Evolutionary conservation across 2,329 filamentous ascomycete species (phyloP).

Genomic region (Epichloe brachyelytri): DNA sequence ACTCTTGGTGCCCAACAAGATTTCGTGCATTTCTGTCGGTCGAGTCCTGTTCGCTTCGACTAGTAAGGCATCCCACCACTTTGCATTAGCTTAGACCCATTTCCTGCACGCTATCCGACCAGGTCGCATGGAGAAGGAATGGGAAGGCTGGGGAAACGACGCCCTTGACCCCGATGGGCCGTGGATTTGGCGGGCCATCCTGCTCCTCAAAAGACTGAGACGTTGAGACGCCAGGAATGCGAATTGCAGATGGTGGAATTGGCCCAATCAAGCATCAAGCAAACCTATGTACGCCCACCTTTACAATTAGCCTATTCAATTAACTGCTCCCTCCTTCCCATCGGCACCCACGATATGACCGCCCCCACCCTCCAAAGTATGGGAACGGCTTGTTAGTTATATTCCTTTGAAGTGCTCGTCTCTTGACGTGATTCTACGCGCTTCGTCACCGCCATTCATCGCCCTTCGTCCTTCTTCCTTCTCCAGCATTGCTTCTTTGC

Average conservation of each 20-base stretch:
- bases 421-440: not conserved
- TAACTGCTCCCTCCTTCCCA: not conserved
- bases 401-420: not conserved
- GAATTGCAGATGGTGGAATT: not conserved
- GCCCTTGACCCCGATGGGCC: too few relatives aligned
- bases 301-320: not conserved
- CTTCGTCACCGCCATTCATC: not conserved
- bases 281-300: not conserved
- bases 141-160: too few relatives aligned
- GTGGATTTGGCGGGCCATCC: not conserved
- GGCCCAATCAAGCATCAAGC: not conserved
- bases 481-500: not conserved
- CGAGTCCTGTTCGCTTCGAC: not conserved
- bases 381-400: not conserved
- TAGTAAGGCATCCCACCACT: not conserved
- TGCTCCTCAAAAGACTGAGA: not conserved
- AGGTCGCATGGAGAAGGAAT: not conserved
- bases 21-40: not conserved
- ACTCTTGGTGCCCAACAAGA: conserved; percentile 2
- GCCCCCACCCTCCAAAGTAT: not conserved
- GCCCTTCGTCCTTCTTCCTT: not conserved
- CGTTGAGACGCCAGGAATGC: not conserved
- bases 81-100: not conserved
- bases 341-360: too few relatives aligned
- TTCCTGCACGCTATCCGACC: not conserved